Evolutionary conservation across 208 protist species (phyloP).

Genomic region (Blechomonas ayalai): DNA sequence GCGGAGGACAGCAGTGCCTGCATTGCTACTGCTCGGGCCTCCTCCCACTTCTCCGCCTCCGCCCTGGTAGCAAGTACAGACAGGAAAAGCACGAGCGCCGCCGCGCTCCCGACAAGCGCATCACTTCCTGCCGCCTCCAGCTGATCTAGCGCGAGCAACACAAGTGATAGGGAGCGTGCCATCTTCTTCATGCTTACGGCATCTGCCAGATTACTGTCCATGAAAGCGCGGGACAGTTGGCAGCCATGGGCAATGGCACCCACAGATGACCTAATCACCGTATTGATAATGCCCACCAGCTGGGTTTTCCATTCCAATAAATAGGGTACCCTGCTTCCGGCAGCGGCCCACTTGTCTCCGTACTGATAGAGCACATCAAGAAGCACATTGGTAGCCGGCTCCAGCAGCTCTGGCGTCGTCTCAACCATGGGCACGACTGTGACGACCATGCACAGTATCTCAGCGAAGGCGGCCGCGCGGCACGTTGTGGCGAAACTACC

Average conservation of each 20-base stretch:
- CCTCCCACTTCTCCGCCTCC: conserved; percentile 13
- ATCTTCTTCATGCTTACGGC: conserved; percentile 37
- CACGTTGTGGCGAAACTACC: too few species aligned
- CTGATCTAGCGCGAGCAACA: conserved; percentile 42
- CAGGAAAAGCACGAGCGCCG: background rate
- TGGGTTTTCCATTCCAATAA: conserved; percentile 45
- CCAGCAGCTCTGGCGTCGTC: conserved; percentile 44
- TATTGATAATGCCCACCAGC: conserved; percentile 39
- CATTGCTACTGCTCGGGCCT: conserved; percentile 12
- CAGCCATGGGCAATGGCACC: conserved; percentile 30
- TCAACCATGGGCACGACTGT: conserved; percentile 43
- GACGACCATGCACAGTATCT: conserved; percentile 35
- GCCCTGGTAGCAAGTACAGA: background rate
- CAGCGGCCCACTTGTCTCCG: conserved; percentile 16
- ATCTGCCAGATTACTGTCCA: conserved; percentile 45
- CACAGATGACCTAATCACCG: conserved; percentile 44
- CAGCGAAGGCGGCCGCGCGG: background rate
- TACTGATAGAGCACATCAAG: conserved; percentile 16
- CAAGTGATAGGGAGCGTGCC: conserved; percentile 30
- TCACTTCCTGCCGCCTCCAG: conserved; percentile 32
- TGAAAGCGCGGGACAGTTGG: conserved; percentile 37
- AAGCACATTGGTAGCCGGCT: conserved; percentile 25
- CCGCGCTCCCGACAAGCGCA: too few species aligned
- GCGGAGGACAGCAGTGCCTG: conserved; percentile 18
- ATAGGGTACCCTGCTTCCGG: conserved; percentile 16